These are phyloP conservation scores for Eimeria necatrix DNA, from an alignment of 169 alveolate species.

Conservation along the genomic window DNA sequence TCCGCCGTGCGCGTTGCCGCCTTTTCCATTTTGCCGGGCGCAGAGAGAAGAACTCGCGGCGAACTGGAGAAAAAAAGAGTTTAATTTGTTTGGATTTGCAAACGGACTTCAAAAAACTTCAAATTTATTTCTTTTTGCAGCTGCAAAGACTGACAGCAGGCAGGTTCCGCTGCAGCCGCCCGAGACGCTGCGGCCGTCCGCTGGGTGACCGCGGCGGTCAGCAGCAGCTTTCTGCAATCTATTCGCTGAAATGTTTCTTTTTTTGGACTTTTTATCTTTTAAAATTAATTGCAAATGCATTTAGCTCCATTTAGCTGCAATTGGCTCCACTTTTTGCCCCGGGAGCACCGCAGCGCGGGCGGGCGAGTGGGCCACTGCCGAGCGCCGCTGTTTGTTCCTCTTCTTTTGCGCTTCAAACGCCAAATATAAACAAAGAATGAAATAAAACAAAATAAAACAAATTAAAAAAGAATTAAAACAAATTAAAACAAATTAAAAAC, in stretches of 20 bases:
- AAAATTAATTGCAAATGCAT: not conserved
- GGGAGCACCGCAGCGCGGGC: too few relatives aligned
- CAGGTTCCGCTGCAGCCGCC: too few relatives aligned
- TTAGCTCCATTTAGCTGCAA: not conserved
- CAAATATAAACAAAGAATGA: not conserved
- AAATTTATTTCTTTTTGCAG: too few relatives aligned
- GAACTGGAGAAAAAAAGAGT: not conserved
- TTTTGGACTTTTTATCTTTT: not conserved
- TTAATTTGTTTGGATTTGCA: too few relatives aligned
- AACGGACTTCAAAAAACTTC: too few relatives aligned
- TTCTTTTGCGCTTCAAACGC: not conserved
- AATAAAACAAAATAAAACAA: not conserved
- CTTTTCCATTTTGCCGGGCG: not conserved
- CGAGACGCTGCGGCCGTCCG: too few relatives aligned
- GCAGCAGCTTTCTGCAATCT: too few relatives aligned
- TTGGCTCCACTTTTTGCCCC: not conserved
- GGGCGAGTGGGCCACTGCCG: too few relatives aligned
- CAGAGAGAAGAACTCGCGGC: not conserved
- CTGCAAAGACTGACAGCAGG: too few relatives aligned
- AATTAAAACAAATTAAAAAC: conserved; percentile 85
- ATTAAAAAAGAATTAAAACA: not conserved
- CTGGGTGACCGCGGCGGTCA: too few relatives aligned
- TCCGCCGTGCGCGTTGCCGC: not conserved
- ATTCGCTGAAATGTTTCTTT: too few relatives aligned
- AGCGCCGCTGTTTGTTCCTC: not conserved